Conservation (phyloP, 1,284 basidiomycete genomes). For the Ustilago cynodontis region DNA sequence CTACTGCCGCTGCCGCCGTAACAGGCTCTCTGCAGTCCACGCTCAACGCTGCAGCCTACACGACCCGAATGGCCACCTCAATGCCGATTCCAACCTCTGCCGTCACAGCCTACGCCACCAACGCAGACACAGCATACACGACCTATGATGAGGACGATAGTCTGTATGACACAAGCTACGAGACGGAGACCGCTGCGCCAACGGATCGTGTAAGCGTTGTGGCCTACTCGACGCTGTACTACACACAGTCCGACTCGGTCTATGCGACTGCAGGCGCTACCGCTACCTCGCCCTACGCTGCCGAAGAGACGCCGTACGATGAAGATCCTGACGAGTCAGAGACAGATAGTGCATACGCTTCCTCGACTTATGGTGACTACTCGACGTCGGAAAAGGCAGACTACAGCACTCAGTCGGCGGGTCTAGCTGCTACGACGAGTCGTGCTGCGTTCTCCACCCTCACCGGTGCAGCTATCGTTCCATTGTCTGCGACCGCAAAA, state of each 20-base stretch:
- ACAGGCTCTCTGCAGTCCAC: conserved; percentile 2
- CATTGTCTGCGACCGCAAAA: background rate
- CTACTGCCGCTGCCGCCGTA: background rate
- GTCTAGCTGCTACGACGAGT: background rate
- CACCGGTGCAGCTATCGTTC: background rate
- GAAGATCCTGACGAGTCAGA: conserved; percentile 5
- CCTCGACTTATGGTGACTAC: background rate
- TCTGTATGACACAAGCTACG: background rate
- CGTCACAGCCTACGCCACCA: background rate
- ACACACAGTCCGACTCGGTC: background rate
- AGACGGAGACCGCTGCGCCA: background rate
- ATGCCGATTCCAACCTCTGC: background rate
- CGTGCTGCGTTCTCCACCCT: background rate
- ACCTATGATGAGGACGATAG: background rate
- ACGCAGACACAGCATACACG: background rate
- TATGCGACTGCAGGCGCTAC: background rate
- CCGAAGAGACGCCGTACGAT: background rate
- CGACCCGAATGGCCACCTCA: background rate
- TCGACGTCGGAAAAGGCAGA: background rate
- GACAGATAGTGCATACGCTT: background rate
- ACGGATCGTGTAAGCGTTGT: background rate
- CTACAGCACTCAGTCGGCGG: background rate
- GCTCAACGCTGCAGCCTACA: conserved; percentile 5
- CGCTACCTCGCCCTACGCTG: background rate
- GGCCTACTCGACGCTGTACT: background rate